Evolutionary conservation across 2,329 filamentous ascomycete species (phyloP).

Genomic region (Exophiala xenobiotica): DNA sequence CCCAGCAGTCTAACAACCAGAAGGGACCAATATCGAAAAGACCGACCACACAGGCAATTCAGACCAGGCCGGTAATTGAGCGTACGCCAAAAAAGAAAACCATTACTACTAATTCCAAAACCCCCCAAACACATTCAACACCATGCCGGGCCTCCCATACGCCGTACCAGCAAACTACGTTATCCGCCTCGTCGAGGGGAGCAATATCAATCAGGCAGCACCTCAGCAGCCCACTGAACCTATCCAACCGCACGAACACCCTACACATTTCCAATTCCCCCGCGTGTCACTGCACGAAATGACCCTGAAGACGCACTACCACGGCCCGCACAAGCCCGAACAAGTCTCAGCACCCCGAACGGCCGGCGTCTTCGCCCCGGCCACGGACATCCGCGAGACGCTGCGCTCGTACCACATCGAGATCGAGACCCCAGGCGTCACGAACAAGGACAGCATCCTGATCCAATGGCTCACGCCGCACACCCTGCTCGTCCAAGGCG

Average conservation of each 20-base stretch:
- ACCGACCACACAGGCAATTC: too few species aligned
- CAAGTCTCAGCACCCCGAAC: constrained; percentile 14
- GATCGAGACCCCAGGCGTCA: constrained; percentile 22
- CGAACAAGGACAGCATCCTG: constrained; percentile 21
- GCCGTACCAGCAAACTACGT: constrained; percentile 24
- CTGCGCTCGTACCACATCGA: constrained; percentile 25
- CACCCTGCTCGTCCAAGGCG: constrained; percentile 24
- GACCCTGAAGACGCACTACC: constrained; percentile 23
- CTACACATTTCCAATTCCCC: constrained; percentile 25
- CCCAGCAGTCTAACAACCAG: too few species aligned
- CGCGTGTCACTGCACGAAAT: constrained; percentile 21
- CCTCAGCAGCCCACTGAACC: constrained; percentile 10
- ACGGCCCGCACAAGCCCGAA: constrained; percentile 20
- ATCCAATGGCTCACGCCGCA: constrained; percentile 26
- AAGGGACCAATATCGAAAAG: too few species aligned
- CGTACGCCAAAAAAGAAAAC: too few species aligned
- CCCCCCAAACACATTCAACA: not conserved
- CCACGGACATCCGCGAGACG: constrained; percentile 25
- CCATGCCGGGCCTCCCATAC: constrained; percentile 22
- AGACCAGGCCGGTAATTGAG: too few species aligned
- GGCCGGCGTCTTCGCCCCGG: constrained; percentile 12
- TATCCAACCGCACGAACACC: constrained; percentile 22
- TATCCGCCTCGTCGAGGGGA: constrained; percentile 22
- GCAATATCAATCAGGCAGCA: not conserved
- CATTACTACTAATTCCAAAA: not conserved